phyloP scores from a whole-genome alignment of 495 filamentous ascomycete species.

The Penicillium angulare region DNA sequence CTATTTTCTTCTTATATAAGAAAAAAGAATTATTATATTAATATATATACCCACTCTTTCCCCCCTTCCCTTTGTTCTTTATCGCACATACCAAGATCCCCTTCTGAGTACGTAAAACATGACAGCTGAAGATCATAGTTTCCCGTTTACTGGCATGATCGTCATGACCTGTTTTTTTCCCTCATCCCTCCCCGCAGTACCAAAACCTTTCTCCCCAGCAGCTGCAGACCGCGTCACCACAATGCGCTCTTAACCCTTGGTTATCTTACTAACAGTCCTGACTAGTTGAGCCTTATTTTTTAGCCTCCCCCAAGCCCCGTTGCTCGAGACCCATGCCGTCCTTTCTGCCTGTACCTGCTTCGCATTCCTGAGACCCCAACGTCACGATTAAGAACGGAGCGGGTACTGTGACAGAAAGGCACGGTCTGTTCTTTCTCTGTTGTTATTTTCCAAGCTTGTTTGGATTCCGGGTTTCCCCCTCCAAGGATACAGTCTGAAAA shows the following conservation, averaged over 20 bases:
- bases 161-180: constrained; percentile 4
- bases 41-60: neutral
- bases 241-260: constrained; percentile 13
- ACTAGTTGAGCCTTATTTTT: neutral
- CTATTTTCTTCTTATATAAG: too few relatives aligned
- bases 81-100: constrained; percentile 13
- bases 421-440: neutral
- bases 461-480: neutral
- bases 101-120: constrained; percentile 22
- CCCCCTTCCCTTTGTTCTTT: constrained; percentile 2
- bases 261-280: constrained; percentile 16
- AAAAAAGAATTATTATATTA: too few relatives aligned
- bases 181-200: constrained; percentile 2
- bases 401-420: constrained; percentile 14
- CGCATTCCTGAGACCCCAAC: constrained; percentile 17
- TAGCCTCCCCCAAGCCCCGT: neutral
- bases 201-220: neutral
- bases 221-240: constrained; percentile 38
- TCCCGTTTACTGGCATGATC: constrained; percentile 27
- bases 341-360: constrained; percentile 14
- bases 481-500: neutral
- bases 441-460: constrained; percentile 3
- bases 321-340: constrained; percentile 2
- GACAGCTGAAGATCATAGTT: constrained; percentile 9
- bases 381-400: constrained; percentile 17